A percentile compares a stretch with the other conserved stretches of the same genome.
Evolutionary conservation across 2,329 filamentous ascomycete genomes (phyloP).

Genomic region (Monosporascus sp.): DNA sequence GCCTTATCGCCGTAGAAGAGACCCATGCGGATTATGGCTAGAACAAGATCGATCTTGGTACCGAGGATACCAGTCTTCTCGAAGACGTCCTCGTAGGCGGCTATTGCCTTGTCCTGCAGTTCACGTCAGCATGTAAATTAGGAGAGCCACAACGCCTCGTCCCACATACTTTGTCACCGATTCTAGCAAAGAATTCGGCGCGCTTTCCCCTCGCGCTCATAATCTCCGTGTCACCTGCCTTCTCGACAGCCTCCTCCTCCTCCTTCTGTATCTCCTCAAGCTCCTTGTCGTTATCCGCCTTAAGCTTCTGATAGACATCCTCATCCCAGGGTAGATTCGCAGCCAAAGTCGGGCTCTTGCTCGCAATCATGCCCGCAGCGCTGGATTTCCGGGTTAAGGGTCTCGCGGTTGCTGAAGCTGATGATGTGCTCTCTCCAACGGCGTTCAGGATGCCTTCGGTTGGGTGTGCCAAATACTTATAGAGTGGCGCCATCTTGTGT

Average conservation of each 20-base stretch:
- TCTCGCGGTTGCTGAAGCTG: slow-evolving; percentile 43
- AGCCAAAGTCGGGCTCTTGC: slow-evolving; percentile 57
- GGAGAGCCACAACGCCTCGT: not conserved
- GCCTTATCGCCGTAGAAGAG: slow-evolving; percentile 94
- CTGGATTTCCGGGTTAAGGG: slow-evolving; percentile 64
- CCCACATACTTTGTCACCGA: slow-evolving; percentile 80
- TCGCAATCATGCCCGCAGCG: slow-evolving; percentile 69
- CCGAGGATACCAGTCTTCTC: slow-evolving; percentile 97
- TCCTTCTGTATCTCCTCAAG: slow-evolving; percentile 74
- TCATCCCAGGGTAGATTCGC: slow-evolving; percentile 87
- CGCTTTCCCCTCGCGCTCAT: slow-evolving; percentile 88
- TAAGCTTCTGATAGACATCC: slow-evolving; percentile 70
- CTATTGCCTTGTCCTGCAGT: slow-evolving; percentile 81
- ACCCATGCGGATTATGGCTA: slow-evolving; percentile 92
- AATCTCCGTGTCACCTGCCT: slow-evolving; percentile 93
- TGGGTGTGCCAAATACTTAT: slow-evolving; percentile 78
- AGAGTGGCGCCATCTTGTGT: slow-evolving; percentile 84
- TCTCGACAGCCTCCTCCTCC: slow-evolving; percentile 90
- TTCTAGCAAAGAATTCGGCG: slow-evolving; percentile 91
- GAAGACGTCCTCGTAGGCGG: slow-evolving; percentile 86
- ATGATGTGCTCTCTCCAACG: slow-evolving; percentile 57
- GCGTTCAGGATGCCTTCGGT: slow-evolving; percentile 76
- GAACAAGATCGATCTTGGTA: slow-evolving; percentile 93
- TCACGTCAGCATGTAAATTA: slow-evolving; percentile 10
- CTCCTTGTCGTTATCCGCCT: slow-evolving; percentile 73